Evolutionary conservation across 2,329 filamentous ascomycete genomes (phyloP).

Genomic region (Cordyceps cateniannulata): DNA sequence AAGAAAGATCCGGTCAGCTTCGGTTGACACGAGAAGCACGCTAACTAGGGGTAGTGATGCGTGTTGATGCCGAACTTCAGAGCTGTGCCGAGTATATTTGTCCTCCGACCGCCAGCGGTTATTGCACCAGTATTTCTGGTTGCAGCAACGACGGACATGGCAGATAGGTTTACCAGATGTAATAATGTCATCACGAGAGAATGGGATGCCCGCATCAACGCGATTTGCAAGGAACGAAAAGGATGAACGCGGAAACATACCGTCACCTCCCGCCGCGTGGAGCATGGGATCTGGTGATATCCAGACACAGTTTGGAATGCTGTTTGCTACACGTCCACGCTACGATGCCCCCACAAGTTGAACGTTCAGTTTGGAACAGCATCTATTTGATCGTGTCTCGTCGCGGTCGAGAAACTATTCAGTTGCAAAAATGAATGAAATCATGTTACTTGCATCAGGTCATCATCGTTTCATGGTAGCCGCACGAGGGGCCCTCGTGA

Average conservation of each 20-base stretch:
- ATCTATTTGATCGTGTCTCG: too few relatives aligned
- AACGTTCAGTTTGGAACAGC: too few relatives aligned
- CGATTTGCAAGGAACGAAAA: neutral
- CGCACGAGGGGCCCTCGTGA: conserved; percentile 60
- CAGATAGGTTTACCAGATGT: conserved; percentile 38
- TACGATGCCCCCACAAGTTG: neutral
- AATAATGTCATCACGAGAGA: conserved; percentile 28
- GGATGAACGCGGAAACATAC: conserved; percentile 6
- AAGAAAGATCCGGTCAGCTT: neutral
- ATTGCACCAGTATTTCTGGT: conserved; percentile 1
- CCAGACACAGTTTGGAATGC: neutral
- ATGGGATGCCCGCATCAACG: neutral
- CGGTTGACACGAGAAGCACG: neutral
- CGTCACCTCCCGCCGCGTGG: neutral
- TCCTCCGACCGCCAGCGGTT: conserved; percentile 27
- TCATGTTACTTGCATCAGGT: conserved; percentile 59
- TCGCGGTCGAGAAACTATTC: too few relatives aligned
- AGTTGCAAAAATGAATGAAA: conserved; percentile 4
- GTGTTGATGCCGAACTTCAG: neutral
- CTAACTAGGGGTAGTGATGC: neutral
- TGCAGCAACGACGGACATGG: conserved; percentile 23
- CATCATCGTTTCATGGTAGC: conserved; percentile 62
- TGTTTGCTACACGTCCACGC: neutral
- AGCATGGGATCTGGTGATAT: neutral
- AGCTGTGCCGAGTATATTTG: conserved; percentile 7